Base-by-base conservation (phyloP, 495 filamentous ascomycete genomes). In the Penicillium chermesinum region DNA sequence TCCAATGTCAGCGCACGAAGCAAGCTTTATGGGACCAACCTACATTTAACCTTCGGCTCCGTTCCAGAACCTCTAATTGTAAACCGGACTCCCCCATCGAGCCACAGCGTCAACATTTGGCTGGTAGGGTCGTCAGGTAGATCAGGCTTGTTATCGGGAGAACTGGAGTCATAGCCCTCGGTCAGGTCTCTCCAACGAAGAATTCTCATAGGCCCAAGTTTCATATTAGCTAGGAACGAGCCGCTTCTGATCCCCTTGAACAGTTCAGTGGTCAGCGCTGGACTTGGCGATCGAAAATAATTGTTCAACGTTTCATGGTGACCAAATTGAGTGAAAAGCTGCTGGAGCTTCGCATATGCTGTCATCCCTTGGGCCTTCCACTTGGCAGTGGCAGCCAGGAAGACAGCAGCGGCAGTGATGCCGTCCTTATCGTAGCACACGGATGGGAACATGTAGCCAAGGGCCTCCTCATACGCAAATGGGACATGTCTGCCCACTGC, bases 21-120 rank as follows among this genome's bases (percentile, higher is more conserved):
- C 12, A 13, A 25, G 15, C 37, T 17, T 17, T 18, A 38, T 19
- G 42, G 30, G n/a, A n/a, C n/a, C 22, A 42, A 56, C 72, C 56
- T 66, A 80, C 79, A 65, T 57, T 83, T 83, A 33, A 82, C 80
- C 59, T 83, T 83, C 1, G 85, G 85, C 61, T 88, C 85, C 2
- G 85, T 88, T 4, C 85, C 85, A 1, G 82, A 86, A 4, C 77
- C 81, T 55, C 85, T 69, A 21, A 85, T 71, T 1, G 84, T 88
- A 59, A 87, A 85, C 35, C 78, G 74, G 2, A 85, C 74, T 18
- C 75, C 75, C 1, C 66, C 55, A 14, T 74, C 74, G 20, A 88
- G 57, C 70, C 82, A 82, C 46, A 80, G 72, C n/a, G 84, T 87
- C 46, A 88, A 74, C 85, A 88, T 88, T 55, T 87, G 80, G 35